phyloP scores from a whole-genome alignment of 495 filamentous ascomycete species.

The Tuber indicum region DNA sequence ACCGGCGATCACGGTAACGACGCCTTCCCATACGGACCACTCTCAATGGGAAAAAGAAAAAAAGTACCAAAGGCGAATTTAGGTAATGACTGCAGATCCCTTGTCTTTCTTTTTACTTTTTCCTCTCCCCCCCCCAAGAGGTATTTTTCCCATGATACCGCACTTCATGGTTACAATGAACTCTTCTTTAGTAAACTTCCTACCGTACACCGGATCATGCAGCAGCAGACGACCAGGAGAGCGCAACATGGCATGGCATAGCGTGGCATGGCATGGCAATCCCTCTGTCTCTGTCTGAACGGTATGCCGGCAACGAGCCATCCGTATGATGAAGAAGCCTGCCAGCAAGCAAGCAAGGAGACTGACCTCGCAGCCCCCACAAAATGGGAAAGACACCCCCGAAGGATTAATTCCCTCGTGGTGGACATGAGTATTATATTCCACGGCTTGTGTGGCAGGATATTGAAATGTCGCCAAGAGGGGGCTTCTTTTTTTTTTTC shows the following conservation, averaged over 20 bases:
- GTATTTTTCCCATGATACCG: neutral
- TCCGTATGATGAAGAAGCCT: neutral
- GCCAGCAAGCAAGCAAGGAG: neutral
- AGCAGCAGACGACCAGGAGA: neutral
- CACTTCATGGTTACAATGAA: neutral
- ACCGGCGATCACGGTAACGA: conserved; percentile 2
- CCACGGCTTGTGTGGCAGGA: neutral
- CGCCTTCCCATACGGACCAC: neutral
- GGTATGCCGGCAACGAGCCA: neutral
- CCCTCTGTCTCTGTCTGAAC: neutral
- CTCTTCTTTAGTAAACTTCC: neutral
- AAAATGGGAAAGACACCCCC: neutral
- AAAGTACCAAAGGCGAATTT: conserved; percentile 3
- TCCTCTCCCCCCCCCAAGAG: neutral
- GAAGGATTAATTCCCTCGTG: conserved; percentile 3
- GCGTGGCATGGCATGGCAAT: neutral
- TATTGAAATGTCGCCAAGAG: neutral
- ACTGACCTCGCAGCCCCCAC: neutral
- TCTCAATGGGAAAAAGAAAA: neutral
- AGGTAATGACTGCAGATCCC: conserved; percentile 2
- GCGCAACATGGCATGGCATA: neutral
- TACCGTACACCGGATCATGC: neutral
- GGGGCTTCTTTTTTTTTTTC: neutral
- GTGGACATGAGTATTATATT: neutral
- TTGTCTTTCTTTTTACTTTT: neutral